Evolutionary conservation across 208 protist genomes (phyloP), one percentile per base, ranked within the genome.

Genomic region (Wallacemonas sp.): DNA sequence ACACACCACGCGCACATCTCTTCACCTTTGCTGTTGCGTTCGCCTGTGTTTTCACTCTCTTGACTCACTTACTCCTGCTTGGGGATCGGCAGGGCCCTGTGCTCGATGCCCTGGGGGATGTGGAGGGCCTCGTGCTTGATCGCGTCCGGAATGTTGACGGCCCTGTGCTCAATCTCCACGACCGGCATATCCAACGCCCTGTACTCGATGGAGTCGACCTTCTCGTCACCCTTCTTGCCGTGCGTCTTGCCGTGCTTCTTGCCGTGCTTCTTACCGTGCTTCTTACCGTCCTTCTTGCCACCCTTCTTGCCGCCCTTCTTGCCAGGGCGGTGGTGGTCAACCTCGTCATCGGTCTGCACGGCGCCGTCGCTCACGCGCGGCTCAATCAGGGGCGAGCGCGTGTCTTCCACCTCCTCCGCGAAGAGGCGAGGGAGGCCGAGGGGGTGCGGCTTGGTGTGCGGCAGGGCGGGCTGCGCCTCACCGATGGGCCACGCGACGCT

Each of bases 121-220:
- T n/a, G n/a, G n/a, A n/a, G n/a, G n/a, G n/a, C n/a, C 3, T 22
- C 12, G 25, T 48, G 39, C 5, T 62, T 12, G 39, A n/a, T 3
- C n/a, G 26, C 42, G 31, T 59, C 12, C 0, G 49, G 49, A 26
- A 55, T 12, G 49, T 18, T 12, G 49, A 31, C 4, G 23, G 26
- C 5, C 49, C 7, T 18, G 49, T 26, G 49, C 18, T 41, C 14
- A 41, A 41, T 41, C 10, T 16, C 36, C 7, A 14, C 36, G 36
- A 41, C 36, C 36, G 36, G 36, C 7, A 41, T 14, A 41, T 7
- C 10, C 36, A 41, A 7, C 7, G 36, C 36, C n/a, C 16, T 36
- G 22, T 20, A 2, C 55, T 87, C 69, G 55, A 91, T 81, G n/a
- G 87, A 73, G 41, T 83, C 74, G 50, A 92, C 77, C 42, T 52